Base-by-base conservation (phyloP, 192 early-diverging fungal species). In the Coemansia aciculifera region DNA sequence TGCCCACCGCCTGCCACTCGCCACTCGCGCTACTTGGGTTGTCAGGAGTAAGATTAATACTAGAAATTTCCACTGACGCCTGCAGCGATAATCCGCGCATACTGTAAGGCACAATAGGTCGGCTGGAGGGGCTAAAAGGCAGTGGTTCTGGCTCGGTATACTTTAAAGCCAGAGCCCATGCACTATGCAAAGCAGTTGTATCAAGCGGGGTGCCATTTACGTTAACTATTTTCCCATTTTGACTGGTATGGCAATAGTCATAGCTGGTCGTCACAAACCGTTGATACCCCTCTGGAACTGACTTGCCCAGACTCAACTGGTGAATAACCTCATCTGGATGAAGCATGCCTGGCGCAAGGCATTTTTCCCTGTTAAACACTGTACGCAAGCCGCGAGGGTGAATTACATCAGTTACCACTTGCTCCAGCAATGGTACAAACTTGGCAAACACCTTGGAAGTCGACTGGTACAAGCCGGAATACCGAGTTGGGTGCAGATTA, bases 1-100 rank as follows among this genome's bases (percentile, higher is more conserved):
- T 89, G 5, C 85, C 92, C 62, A 91, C 89, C 2, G 90, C 74
- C 40, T 93, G 88, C 92, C 90, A 93, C 3, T 42, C 52, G 29
- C 67, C 68, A 15, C 86, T 88, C 9, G 72, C 59, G 59, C 84
- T 87, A 0, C 24, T 60, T 0, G 89, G 84, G 23, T 86, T 86
- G 24, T 88, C 89, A n/a, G 89, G 90, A 0, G 86, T 86, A 44
- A 93, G 66, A 8, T 81, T 64, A 46, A 91, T 89, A 70, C 80
- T 87, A 44, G 89, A 84, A 67, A 90, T 79, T 68, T 92, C 90
- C 62, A 89, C 78, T 34, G 92, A 90, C 12, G 87, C 89, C 61
- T 89, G 86, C 21, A 88, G 56, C 12, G 42, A 56, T 1, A 68
- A 40, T 38, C 77, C 85, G 3, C 62, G 54, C 21, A 88, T 52